Evolutionary conservation across 148 eudicot genomes (phyloP), one percentile per base, ranked within the genome.

Genomic region (Cornus florida): DNA sequence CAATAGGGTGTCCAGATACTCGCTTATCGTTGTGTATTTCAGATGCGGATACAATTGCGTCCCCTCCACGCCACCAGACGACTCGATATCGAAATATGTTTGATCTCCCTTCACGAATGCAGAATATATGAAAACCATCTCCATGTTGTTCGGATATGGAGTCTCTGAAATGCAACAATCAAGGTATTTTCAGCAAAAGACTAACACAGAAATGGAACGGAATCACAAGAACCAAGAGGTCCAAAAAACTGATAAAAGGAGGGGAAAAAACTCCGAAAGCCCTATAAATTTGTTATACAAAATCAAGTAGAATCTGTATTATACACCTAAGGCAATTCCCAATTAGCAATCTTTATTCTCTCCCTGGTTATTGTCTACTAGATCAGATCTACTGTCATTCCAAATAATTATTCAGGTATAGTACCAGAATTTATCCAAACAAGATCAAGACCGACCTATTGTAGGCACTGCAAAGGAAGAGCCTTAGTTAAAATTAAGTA

Each of bases 41-140:
- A 92, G 75, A 62, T 84, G 88, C 46, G 96, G 93, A 80, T 90
- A 94, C 28, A 94, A 84, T 75, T 84, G 75, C 16, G 94, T 83
- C 74, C 94, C 98, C 74, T 94, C 98, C 33, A 90, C 89, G 9
- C 94, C 94, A 70, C 83, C 85, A 3, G 93, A 79, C 75, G 91
- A 76, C 78, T 89, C 86, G 2, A 88, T 81, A 75, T 90, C 93
- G 20, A 90, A 94, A 75, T 92, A 92, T 11, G 93, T 90, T 39
- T 90, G 96, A 83, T 94, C 96, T 74, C 98, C 96, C 80, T 89
- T 94, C 32, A 94, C 91, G 73, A 94, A 94, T 20, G 89, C 90
- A 12, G 89, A 82, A 81, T 90, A 92, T 85, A 88, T 86, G 90
- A 92, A 90, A 38, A 92, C 82, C 77, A 89, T 77, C 70, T 80